Evolutionary conservation across 768 basidiomycete species (phyloP).

Genomic region (Collybia sp.): DNA sequence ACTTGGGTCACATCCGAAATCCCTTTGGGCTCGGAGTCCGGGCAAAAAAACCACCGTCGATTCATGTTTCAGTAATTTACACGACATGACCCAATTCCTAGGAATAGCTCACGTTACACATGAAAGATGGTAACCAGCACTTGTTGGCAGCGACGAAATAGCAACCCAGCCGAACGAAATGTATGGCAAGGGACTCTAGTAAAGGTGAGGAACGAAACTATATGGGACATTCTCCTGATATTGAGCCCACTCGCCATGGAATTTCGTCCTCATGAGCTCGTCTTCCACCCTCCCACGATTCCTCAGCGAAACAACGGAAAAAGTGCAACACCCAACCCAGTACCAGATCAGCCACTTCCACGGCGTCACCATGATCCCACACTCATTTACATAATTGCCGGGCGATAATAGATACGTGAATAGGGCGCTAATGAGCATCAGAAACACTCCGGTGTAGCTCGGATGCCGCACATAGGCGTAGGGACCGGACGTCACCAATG

Average conservation of each 20-base stretch:
- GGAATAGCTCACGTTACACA: too few species aligned
- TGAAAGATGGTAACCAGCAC: too few species aligned
- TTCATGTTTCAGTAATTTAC: too few species aligned
- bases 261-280: constrained; percentile 16
- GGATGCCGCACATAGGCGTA: constrained; percentile 25
- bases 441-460: constrained; percentile 14
- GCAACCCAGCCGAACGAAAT: too few species aligned
- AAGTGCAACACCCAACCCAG: neutral
- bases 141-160: too few species aligned
- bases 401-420: constrained; percentile 5
- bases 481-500: constrained; percentile 20
- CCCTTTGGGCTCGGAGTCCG: too few species aligned
- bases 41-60: too few species aligned
- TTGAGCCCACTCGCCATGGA: constrained; percentile 26
- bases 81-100: too few species aligned
- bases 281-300: constrained; percentile 22
- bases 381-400: constrained; percentile 7
- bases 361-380: constrained; percentile 8
- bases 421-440: constrained; percentile 7
- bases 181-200: constrained; percentile 3
- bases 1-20: too few species aligned
- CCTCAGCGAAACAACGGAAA: neutral
- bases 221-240: constrained; percentile 21
- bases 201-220: constrained; percentile 22
- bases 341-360: constrained; percentile 1